Conservation (phyloP, 108 stramenopile genomes). For the Skeletonema potamos region DNA sequence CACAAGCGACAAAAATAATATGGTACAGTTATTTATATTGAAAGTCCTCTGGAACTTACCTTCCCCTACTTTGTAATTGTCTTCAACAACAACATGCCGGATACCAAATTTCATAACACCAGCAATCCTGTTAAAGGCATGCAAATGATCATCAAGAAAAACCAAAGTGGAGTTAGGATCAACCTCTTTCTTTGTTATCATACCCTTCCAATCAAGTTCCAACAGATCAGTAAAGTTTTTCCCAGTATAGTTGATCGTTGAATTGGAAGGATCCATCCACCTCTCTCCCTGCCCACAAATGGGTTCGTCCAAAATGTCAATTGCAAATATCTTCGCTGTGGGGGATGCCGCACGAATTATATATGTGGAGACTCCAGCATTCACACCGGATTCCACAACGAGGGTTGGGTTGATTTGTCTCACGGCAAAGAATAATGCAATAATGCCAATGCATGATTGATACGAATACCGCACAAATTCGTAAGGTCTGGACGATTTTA, state of each 20-base stretch:
- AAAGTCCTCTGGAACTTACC: background rate
- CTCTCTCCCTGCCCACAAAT: conserved; percentile 29
- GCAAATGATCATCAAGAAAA: conserved; percentile 33
- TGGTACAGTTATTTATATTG: too few relatives aligned
- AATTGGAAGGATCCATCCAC: conserved; percentile 22
- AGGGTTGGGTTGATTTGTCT: conserved; percentile 22
- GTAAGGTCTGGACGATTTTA: conserved; percentile 27
- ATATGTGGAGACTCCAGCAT: conserved; percentile 35
- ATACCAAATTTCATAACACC: conserved; percentile 20
- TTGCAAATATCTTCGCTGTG: conserved; percentile 7
- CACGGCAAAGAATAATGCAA: conserved; percentile 13
- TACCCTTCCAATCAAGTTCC: conserved; percentile 14
- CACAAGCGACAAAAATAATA: too few relatives aligned
- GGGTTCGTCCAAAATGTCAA: conserved; percentile 21
- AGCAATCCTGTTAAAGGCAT: background rate
- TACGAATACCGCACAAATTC: conserved; percentile 38
- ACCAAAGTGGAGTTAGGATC: conserved; percentile 23
- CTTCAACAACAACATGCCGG: conserved; percentile 32
- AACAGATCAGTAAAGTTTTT: conserved; percentile 19
- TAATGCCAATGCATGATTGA: conserved; percentile 30
- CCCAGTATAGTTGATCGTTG: conserved; percentile 10
- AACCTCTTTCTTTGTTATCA: conserved; percentile 2
- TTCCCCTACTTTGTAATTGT: conserved; percentile 38
- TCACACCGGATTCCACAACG: conserved; percentile 38
- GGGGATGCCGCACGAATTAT: conserved; percentile 28